Evolutionary conservation across 1,139 yeast species (phyloP).

Genomic region (Yarrowia galli): DNA sequence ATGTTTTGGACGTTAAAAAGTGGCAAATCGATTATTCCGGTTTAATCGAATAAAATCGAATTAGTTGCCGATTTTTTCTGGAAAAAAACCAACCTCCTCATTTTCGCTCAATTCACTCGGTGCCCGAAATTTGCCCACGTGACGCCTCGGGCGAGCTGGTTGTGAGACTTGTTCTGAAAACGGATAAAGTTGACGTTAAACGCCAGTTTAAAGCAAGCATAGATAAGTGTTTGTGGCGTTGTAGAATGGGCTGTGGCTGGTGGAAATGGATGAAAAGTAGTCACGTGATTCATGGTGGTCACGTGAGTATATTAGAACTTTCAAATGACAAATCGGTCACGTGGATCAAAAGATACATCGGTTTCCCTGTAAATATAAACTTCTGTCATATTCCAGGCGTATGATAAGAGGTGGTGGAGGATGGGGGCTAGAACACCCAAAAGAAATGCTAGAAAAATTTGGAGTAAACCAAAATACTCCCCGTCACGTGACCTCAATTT

Average conservation of each 20-base stretch:
- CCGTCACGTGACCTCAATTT: no score
- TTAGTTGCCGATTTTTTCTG: no score
- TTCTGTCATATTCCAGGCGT: conserved; percentile 4
- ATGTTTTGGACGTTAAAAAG: no score
- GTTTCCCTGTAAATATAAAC: background rate
- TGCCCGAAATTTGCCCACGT: background rate
- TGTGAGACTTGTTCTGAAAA: background rate
- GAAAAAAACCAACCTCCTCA: no score
- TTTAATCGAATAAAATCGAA: no score
- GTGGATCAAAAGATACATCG: background rate
- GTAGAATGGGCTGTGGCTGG: background rate
- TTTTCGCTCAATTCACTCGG: background rate
- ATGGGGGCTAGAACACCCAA: no score
- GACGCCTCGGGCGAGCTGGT: background rate
- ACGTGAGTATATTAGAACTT: background rate
- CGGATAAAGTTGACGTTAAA: background rate
- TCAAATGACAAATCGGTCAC: background rate
- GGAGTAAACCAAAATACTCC: no score
- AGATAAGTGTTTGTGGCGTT: conserved; percentile 4
- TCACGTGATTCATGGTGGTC: no score
- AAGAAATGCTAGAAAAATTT: no score
- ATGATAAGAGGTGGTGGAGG: no score
- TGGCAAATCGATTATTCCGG: no score
- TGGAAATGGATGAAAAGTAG: no score
- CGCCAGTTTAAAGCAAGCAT: conserved; percentile 24